These are phyloP conservation scores for Pseudoturritis turrita DNA, from an alignment of 345 rosid genomes.

Conservation along the genomic window DNA sequence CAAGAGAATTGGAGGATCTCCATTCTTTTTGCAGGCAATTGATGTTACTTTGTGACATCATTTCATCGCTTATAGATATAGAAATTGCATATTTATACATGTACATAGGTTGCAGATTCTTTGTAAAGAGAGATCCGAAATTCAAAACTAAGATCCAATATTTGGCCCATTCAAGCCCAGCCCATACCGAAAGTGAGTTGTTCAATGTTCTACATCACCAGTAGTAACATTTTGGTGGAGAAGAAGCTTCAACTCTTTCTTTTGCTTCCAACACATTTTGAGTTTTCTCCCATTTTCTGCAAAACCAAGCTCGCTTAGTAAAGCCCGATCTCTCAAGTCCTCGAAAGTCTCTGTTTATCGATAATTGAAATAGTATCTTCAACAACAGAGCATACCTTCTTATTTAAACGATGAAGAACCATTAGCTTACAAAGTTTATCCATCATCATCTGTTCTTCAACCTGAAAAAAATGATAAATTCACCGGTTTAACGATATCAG, in stretches of 20 bases:
- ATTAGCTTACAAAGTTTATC: conserved; percentile 57
- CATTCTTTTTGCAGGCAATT: conserved; percentile 40
- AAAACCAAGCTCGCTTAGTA: background rate
- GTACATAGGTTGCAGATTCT: conserved; percentile 4
- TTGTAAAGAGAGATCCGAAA: background rate
- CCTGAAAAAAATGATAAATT: conserved; percentile 31
- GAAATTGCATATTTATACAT: conserved; percentile 4
- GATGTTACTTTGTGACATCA: conserved; percentile 18
- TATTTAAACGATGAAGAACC: conserved; percentile 38
- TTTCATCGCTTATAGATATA: background rate
- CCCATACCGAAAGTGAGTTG: background rate
- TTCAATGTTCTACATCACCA: conserved; percentile 12
- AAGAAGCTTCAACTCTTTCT: conserved; percentile 1
- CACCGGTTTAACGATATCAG: background rate
- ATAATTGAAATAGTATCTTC: background rate
- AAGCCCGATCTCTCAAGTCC: background rate
- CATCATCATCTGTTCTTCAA: conserved; percentile 83
- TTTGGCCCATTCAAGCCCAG: background rate
- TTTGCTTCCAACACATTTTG: background rate
- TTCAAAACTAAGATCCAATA: background rate
- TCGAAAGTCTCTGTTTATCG: background rate
- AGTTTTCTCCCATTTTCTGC: background rate
- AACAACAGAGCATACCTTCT: conserved; percentile 40
- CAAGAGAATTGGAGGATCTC: conserved; percentile 52
- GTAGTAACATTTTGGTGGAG: background rate